Evolutionary conservation across 1,139 yeast species (phyloP).

Genomic region (Debaryomyces subglobosus): DNA sequence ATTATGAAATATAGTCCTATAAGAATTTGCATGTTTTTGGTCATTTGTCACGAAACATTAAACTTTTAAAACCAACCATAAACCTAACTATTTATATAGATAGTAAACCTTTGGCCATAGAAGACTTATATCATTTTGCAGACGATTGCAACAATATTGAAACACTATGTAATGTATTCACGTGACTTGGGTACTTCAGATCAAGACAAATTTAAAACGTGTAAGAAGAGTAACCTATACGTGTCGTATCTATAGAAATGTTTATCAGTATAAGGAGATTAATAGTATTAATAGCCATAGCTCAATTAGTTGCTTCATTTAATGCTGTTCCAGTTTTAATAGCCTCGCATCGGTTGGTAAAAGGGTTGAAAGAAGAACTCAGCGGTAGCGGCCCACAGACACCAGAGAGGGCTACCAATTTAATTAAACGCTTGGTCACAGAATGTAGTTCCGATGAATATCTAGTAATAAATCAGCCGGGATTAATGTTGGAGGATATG

Average conservation of each 20-base stretch:
- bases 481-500: conserved; percentile 62
- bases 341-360: conserved; percentile 47
- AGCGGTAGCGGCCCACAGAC: conserved; percentile 24
- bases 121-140: conserved; percentile 2
- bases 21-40: not conserved
- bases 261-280: not conserved
- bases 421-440: conserved; percentile 53
- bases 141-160: conserved; percentile 9
- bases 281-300: not conserved
- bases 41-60: not conserved
- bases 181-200: conserved; percentile 1
- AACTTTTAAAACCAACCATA: not conserved
- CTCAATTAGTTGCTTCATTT: conserved; percentile 13
- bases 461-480: conserved; percentile 71
- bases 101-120: not conserved
- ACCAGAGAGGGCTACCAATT: conserved; percentile 38
- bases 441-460: conserved; percentile 74
- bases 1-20: conserved; percentile 1
- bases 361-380: conserved; percentile 32
- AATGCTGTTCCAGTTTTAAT: conserved; percentile 39
- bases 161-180: conserved; percentile 6
- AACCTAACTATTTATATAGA: not conserved
- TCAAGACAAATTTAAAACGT: conserved; percentile 3
- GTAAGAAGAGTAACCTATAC: not conserved
- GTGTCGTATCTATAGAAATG: not conserved